These are phyloP conservation scores for Solanum chiquidenum DNA, from an alignment of 257 asterid genomes.

Conservation along the genomic window DNA sequence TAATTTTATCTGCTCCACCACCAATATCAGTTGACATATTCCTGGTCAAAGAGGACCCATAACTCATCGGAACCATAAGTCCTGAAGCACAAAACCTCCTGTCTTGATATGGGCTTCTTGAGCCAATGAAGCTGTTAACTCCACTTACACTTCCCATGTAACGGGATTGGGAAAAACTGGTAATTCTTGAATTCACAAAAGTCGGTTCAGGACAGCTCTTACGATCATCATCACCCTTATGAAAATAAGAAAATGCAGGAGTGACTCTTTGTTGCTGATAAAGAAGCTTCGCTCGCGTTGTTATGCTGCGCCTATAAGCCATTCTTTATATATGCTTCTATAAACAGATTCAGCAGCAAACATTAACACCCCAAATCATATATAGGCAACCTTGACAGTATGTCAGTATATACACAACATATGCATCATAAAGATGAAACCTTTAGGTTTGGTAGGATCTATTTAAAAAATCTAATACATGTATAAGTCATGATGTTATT, in stretches of 20 bases:
- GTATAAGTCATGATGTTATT: not conserved
- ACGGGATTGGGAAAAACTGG: constrained; percentile 17
- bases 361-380: not conserved
- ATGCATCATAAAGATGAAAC: not conserved
- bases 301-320: constrained; percentile 68
- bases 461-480: not conserved
- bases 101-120: constrained; percentile 22
- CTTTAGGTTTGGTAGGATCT: not conserved
- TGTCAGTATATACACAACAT: not conserved
- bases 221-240: constrained; percentile 28
- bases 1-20: constrained; percentile 49
- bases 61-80: constrained; percentile 24
- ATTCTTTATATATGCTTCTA: constrained; percentile 11
- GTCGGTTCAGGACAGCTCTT: constrained; percentile 7
- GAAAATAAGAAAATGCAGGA: constrained; percentile 43
- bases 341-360: not conserved
- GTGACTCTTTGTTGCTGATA: constrained; percentile 52
- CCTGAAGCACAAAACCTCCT: constrained; percentile 17
- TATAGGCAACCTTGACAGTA: not conserved
- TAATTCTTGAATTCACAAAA: constrained; percentile 9
- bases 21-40: constrained; percentile 51
- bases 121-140: constrained; percentile 12
- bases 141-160: constrained; percentile 13
- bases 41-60: constrained; percentile 30
- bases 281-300: constrained; percentile 50